Evolutionary conservation across 75 land plant genomes (phyloP), one percentile per base, ranked within the genome.

Genomic region (Larix kaempferi): DNA sequence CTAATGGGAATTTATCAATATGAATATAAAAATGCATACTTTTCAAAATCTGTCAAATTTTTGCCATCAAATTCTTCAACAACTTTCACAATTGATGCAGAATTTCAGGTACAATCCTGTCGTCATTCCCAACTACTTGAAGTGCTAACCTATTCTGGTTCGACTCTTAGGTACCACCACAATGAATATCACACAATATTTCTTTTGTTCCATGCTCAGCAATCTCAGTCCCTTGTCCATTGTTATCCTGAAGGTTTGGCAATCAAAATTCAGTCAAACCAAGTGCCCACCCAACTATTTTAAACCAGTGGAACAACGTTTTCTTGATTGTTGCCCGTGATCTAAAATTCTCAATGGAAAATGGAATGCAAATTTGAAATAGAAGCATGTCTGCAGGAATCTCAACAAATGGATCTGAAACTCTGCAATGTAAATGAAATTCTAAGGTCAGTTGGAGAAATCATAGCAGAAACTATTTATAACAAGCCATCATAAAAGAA

Each of bases 321-420:
- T 90, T 82, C 78, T 93, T 95, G 66, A 95, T 84, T 21, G 95
- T 89, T 76, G 87, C 81, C 52, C 93, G 83, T 57, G 93, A 89
- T 59, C 89, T 86, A 59, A 95, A 93, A 85, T 95, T 95, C 86
- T 89, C 92, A 75, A 95, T 85, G 16, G 93, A 93, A 83, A 91
- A 95, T 12, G 95, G 98, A 41, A 95, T 91, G 75, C 98, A 95
- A 29, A 29, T 29, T 29, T 29, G 33, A 29, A 29, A 29, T 1
- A 29, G 33, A 29, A 29, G 33, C 33, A 95, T 89, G 77, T 93
- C 95, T 57, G 93, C 93, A 59, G 98, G 98, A 77, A 95, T 92
- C 80, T 95, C 95, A 56, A 95, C 93, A 75, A 95, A 95, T 44
- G 98, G 98, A 83, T 95, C 98, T 65, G n/a, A n/a, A n/a, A n/a